Evolutionary conservation across 2,329 filamentous ascomycete genomes (phyloP), one percentile per base, ranked within the genome.

Genomic region (Talaromyces sp.): DNA sequence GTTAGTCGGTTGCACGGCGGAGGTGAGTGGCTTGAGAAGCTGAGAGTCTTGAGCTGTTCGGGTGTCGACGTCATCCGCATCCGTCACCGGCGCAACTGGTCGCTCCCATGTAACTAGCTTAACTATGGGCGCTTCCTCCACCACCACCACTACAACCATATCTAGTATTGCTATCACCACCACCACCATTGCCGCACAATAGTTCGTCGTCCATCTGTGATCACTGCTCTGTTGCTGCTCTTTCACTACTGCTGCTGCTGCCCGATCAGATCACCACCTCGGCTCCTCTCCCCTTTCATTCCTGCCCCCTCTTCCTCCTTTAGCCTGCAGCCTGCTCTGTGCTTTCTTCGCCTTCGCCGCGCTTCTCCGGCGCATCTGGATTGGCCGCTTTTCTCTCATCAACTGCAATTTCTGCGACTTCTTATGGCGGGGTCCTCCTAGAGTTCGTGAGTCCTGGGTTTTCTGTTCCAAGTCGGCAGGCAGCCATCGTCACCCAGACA

Each of bases 31-130:
- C 41, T 46, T 46, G n/a, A n/a, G n/a, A n/a, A n/a, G n/a, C n/a
- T n/a, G n/a, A n/a, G n/a, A n/a, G n/a, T n/a, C 19, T 24, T n/a
- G 46, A 52, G 46, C 27, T 53, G 46, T 10, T 52, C 60, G 63
- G 64, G 64, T 58, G 70, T 72, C 71, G 72, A 74, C 72, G 72
- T 75, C 72, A 75, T 75, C 69, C 67, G 63, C 63, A 67, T 65
- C 63, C 63, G 60, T 63, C 62, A 61, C 61, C 55, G 53, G 60
- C 60, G 62, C 56, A 61, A 61, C 59, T 56, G 41, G 6, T 49
- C n/a, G 14, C 26, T 26, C n/a, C 38, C 14, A 51, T 10, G 19
- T 29, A n/a, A n/a, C n/a, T n/a, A n/a, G 26, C 26, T 27, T 24
- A 50, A 41, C 38, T 41, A 41, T 41, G 38, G 24, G 50, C 27